These are phyloP conservation scores for Bigelowiella natans DNA, from an alignment of 78 protist species.

Conservation along the genomic window DNA sequence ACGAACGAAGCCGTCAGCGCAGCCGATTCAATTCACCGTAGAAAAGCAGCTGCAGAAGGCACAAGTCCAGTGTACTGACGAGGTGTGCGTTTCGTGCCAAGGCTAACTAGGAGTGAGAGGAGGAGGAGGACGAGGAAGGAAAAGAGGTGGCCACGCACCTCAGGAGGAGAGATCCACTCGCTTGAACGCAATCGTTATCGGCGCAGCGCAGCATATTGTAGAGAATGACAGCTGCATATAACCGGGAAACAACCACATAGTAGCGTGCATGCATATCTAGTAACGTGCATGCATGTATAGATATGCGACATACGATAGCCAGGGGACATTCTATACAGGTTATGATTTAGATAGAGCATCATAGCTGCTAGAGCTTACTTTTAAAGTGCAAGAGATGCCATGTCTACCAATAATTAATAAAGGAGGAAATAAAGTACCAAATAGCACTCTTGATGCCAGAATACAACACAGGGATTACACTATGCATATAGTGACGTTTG, in stretches of 20 bases:
- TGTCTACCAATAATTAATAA: background rate
- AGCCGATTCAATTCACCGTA: slow-evolving; percentile 89
- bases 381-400: background rate
- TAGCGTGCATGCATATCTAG: background rate
- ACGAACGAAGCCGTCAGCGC: slow-evolving; percentile 81
- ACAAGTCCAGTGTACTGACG: background rate
- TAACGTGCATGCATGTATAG: too few relatives aligned
- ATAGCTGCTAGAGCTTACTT: background rate
- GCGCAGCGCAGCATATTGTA: too few relatives aligned
- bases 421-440: too few relatives aligned
- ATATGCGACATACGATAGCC: too few relatives aligned
- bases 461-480: background rate
- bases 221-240: too few relatives aligned
- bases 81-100: background rate
- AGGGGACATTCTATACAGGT: too few relatives aligned
- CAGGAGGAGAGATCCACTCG: too few relatives aligned
- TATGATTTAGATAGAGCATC: too few relatives aligned
- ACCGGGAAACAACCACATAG: too few relatives aligned
- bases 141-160: too few relatives aligned
- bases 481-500: background rate
- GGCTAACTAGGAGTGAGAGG: background rate
- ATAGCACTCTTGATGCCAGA: too few relatives aligned
- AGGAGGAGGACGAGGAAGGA: too few relatives aligned
- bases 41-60: slow-evolving; percentile 31
- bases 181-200: background rate